phyloP scores from a whole-genome alignment of 2,329 filamentous ascomycete species.

The Epichloe sylvatica region DNA sequence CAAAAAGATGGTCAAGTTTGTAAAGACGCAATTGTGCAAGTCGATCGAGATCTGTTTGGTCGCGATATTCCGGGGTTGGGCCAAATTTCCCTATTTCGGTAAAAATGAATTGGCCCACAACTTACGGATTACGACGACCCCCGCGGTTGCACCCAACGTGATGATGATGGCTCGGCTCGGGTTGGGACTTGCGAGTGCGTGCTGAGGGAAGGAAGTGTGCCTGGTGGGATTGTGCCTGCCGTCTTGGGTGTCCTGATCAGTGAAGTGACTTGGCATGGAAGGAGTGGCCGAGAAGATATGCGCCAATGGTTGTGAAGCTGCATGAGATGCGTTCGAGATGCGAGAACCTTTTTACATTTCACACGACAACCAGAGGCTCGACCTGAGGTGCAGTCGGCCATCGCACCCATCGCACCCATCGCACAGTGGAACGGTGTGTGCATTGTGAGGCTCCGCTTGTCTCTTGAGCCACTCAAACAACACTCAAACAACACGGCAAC shows the following conservation, averaged over 20 bases:
- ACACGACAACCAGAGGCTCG: too few species aligned
- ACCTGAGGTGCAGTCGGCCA: too few species aligned
- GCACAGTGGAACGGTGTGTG: background rate
- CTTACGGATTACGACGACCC: background rate
- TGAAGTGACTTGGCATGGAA: background rate
- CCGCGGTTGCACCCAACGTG: background rate
- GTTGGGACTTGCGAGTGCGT: background rate
- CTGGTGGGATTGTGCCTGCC: background rate
- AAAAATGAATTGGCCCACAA: background rate
- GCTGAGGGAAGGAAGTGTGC: background rate
- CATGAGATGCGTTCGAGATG: too few species aligned
- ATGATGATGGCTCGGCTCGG: background rate
- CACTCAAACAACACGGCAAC: background rate
- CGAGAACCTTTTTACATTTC: too few species aligned
- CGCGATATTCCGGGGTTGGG: too few species aligned
- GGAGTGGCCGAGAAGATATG: background rate
- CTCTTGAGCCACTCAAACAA: background rate
- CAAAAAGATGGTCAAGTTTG: background rate
- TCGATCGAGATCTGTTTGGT: background rate
- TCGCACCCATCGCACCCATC: too few species aligned
- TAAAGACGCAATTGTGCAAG: background rate
- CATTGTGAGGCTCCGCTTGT: background rate
- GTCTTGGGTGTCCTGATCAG: background rate
- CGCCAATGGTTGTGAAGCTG: too few species aligned
- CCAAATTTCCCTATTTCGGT: slow-evolving; percentile 3